Percentiles rank a stretch among this genome's conserved stretches.
Evolutionary conservation across 768 basidiomycete species (phyloP).

Genomic region (Agrocybe chaxingu): DNA sequence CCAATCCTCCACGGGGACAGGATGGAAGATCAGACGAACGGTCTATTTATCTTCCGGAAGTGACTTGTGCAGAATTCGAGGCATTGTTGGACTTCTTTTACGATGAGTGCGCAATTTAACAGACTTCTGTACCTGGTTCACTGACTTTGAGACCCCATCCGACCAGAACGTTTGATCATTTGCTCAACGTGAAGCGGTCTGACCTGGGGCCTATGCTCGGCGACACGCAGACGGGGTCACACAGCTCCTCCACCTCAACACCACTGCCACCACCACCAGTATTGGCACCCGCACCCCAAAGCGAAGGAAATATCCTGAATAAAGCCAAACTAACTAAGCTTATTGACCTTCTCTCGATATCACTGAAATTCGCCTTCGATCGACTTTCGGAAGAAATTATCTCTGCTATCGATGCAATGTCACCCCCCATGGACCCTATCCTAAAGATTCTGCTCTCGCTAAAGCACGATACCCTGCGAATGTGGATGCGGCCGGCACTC

Average conservation of each 20-base stretch:
- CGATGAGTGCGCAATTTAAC: conserved; percentile 23
- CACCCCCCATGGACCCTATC: not conserved
- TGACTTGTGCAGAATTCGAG: conserved; percentile 32
- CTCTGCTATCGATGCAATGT: not conserved
- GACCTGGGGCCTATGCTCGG: too few species aligned
- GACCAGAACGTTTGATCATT: too few species aligned
- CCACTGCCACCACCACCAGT: too few species aligned
- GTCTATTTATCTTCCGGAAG: conserved; percentile 29
- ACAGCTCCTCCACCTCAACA: too few species aligned
- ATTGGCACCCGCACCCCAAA: too few species aligned
- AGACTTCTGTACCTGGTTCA: not conserved
- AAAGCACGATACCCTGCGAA: not conserved
- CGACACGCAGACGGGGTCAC: too few species aligned
- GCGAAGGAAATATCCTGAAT: too few species aligned
- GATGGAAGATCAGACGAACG: conserved; percentile 30
- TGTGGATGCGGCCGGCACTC: not conserved
- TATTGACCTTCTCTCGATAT: conserved; percentile 1
- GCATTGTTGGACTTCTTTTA: conserved; percentile 37
- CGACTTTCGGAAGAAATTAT: not conserved
- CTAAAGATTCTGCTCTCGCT: not conserved
- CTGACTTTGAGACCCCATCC: too few species aligned
- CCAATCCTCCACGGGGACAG: conserved; percentile 12
- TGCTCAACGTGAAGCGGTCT: too few species aligned
- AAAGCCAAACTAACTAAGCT: not conserved
- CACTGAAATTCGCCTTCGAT: not conserved